Percentiles rank a stretch among this genome's conserved stretches.
Evolutionary conservation across 192 early-diverging fungal genomes (phyloP).

Genomic region (Podila epicladia): DNA sequence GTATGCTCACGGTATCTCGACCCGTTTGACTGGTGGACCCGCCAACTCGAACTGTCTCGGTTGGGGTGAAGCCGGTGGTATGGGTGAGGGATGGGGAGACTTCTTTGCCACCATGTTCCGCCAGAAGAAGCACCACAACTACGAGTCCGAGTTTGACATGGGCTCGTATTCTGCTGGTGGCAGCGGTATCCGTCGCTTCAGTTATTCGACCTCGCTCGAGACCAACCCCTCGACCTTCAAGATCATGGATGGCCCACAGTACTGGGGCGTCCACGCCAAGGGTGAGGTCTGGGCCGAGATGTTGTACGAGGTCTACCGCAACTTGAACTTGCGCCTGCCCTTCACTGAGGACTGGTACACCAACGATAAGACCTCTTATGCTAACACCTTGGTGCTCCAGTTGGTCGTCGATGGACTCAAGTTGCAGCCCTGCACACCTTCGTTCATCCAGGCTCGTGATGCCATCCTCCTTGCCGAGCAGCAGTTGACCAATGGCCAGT

Average conservation of each 20-base stretch:
- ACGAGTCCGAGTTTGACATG: slow-evolving; percentile 80
- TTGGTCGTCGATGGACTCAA: slow-evolving; percentile 81
- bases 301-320: slow-evolving; percentile 88
- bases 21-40: slow-evolving; percentile 91
- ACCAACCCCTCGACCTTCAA: slow-evolving; percentile 87
- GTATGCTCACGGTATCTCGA: slow-evolving; percentile 93
- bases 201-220: slow-evolving; percentile 79
- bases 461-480: slow-evolving; percentile 77
- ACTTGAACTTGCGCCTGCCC: slow-evolving; percentile 67
- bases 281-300: slow-evolving; percentile 96
- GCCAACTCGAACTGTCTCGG: slow-evolving; percentile 89
- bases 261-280: slow-evolving; percentile 94
- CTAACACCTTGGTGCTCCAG: slow-evolving; percentile 77
- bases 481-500: slow-evolving; percentile 69
- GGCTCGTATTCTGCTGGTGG: slow-evolving; percentile 83
- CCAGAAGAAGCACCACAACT: slow-evolving; percentile 62
- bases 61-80: slow-evolving; percentile 89
- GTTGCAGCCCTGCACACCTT: slow-evolving; percentile 79
- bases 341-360: slow-evolving; percentile 68
- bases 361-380: slow-evolving; percentile 55
- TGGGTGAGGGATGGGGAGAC: slow-evolving; percentile 98
- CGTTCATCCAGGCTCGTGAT: slow-evolving; percentile 77
- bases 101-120: slow-evolving; percentile 87
- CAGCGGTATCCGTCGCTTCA: slow-evolving; percentile 87
- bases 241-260: slow-evolving; percentile 79